Conservation (phyloP, 2,329 filamentous ascomycete genomes). For the Raffaelea ambrosiae region DNA sequence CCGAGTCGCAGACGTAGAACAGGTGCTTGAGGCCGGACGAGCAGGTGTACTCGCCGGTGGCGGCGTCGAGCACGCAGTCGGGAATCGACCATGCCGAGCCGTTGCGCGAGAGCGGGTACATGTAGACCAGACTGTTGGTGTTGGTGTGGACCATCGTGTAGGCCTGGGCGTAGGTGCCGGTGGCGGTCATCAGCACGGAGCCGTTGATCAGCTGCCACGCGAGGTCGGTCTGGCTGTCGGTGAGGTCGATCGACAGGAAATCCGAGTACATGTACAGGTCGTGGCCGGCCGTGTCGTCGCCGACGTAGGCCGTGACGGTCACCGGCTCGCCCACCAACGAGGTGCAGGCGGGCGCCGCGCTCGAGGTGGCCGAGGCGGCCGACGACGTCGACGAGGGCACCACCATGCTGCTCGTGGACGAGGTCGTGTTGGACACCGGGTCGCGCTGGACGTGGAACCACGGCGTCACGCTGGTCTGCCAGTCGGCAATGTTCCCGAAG, state of each 20-base stretch:
- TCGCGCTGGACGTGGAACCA: conserved; percentile 11
- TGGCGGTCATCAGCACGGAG: not conserved
- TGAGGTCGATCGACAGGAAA: conserved; percentile 11
- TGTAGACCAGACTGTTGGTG: conserved; percentile 13
- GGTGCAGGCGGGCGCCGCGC: not conserved
- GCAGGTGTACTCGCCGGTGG: conserved; percentile 3
- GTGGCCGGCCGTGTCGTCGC: conserved; percentile 5
- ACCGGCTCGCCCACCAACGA: not conserved
- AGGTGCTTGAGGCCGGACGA: conserved; percentile 3
- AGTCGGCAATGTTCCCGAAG: conserved; percentile 10
- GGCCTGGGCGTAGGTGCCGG: not conserved
- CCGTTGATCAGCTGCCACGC: not conserved
- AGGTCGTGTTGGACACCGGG: not conserved
- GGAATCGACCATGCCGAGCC: conserved; percentile 9
- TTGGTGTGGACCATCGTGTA: conserved; percentile 10
- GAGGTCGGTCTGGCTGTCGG: conserved; percentile 1
- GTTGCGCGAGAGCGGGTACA: conserved; percentile 6
- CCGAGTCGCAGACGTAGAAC: conserved; percentile 9
- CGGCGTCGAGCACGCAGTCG: conserved; percentile 1
- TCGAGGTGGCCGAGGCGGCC: not conserved
- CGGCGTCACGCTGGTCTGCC: conserved; percentile 12
- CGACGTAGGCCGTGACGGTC: conserved; percentile 8
- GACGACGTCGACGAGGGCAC: not conserved
- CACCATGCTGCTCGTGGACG: not conserved
- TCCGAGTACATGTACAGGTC: conserved; percentile 11